phyloP scores from a whole-genome alignment of 768 basidiomycete genomes.

The Leccinum boreale region DNA sequence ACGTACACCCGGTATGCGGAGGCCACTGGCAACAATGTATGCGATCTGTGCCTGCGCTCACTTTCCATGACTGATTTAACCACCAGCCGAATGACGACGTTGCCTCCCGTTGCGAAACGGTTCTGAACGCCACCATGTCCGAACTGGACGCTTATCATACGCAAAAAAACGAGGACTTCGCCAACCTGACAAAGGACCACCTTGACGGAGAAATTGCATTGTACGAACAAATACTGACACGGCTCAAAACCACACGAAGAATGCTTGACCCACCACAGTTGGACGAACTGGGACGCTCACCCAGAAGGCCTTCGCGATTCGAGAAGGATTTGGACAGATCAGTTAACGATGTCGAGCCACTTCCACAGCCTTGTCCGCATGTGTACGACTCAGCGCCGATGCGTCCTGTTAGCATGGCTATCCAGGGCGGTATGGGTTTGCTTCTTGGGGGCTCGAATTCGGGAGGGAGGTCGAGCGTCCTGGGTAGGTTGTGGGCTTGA shows the following conservation, averaged over 20 bases:
- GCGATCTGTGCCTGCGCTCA: neutral
- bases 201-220: conserved; percentile 76
- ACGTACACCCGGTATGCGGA: conserved; percentile 65
- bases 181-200: conserved; percentile 55
- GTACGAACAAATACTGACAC: conserved; percentile 66
- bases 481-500: conserved; percentile 57
- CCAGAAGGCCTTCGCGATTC: conserved; percentile 69
- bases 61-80: conserved; percentile 2
- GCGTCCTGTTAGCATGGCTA: conserved; percentile 70
- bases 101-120: conserved; percentile 78
- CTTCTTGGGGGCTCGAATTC: conserved; percentile 43
- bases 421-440: conserved; percentile 69
- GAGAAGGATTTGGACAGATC: conserved; percentile 68
- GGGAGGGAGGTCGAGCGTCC: conserved; percentile 47
- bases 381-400: conserved; percentile 74
- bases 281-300: conserved; percentile 43
- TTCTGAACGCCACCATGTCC: conserved; percentile 84
- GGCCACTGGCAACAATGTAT: conserved; percentile 36
- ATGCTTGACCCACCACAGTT: conserved; percentile 50
- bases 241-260: conserved; percentile 55
- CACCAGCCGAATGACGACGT: conserved; percentile 58
- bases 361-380: conserved; percentile 77
- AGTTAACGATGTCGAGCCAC: conserved; percentile 38
- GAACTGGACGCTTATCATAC: conserved; percentile 80
- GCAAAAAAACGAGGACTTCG: conserved; percentile 72